These are phyloP conservation scores for Mycena polygramma DNA, from an alignment of 768 basidiomycete species.

Conservation along the genomic window DNA sequence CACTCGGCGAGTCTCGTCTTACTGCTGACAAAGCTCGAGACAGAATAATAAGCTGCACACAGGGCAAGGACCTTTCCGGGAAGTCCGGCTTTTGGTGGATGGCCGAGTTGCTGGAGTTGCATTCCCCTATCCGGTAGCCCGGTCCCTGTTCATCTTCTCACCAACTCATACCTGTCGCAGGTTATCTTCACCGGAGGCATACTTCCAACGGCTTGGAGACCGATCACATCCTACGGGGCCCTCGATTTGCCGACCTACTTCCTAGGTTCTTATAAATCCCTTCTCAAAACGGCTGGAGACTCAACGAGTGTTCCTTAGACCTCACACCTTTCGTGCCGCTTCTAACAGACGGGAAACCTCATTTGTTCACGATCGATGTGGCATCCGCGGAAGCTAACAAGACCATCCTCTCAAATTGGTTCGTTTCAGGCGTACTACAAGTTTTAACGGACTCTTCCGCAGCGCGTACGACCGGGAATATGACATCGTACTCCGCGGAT, in stretches of 20 bases:
- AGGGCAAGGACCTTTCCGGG: conserved; percentile 64
- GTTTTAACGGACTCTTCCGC: conserved; percentile 75
- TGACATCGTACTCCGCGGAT: conserved; percentile 68
- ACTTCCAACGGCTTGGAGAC: conserved; percentile 75
- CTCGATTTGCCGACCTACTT: conserved; percentile 84
- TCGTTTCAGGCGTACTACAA: conserved; percentile 78
- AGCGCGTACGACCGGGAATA: conserved; percentile 74
- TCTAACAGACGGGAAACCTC: conserved; percentile 75
- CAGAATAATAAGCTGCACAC: conserved; percentile 17
- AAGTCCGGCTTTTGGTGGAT: conserved; percentile 62
- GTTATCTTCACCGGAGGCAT: conserved; percentile 84
- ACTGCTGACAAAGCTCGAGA: neutral
- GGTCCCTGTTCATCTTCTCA: neutral
- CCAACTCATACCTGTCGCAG: neutral
- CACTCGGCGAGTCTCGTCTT: conserved; percentile 26
- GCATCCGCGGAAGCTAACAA: conserved; percentile 76
- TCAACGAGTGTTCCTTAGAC: conserved; percentile 50
- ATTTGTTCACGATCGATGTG: conserved; percentile 81
- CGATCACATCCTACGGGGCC: conserved; percentile 80
- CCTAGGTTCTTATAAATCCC: conserved; percentile 43
- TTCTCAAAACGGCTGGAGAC: neutral
- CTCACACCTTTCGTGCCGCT: conserved; percentile 82
- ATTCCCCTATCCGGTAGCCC: conserved; percentile 60
- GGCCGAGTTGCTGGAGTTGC: conserved; percentile 60
- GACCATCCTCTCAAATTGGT: conserved; percentile 82